Conservation (phyloP, 1,139 yeast genomes). For the Yamadazyma membranifaciens region DNA sequence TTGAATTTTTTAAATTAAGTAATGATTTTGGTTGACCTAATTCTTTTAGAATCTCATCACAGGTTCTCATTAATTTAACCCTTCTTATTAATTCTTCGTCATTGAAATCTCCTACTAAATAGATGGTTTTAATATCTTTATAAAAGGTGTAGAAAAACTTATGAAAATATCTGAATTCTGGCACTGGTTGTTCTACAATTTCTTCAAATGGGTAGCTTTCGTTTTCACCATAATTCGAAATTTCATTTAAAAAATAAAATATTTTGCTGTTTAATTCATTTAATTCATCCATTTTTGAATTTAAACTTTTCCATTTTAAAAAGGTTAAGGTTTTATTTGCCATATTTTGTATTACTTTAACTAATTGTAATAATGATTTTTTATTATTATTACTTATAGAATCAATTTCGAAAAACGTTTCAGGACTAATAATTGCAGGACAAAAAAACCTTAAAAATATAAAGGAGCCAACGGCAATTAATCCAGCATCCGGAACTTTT, state of each 20-base stretch:
- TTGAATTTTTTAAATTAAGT: constrained; percentile 54
- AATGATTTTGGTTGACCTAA: constrained; percentile 42
- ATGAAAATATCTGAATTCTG: constrained; percentile 62
- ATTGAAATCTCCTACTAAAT: constrained; percentile 20
- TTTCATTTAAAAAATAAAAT: constrained; percentile 40
- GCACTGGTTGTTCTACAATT: constrained; percentile 27
- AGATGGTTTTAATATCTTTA: constrained; percentile 47
- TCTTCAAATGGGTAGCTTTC: constrained; percentile 29
- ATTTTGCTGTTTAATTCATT: constrained; percentile 44
- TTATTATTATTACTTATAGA: constrained; percentile 51
- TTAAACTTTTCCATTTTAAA: constrained; percentile 60
- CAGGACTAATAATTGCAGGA: constrained; percentile 92
- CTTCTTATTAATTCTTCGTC: constrained; percentile 14
- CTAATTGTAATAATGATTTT: constrained; percentile 75
- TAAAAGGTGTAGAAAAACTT: constrained; percentile 64
- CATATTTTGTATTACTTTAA: constrained; percentile 81
- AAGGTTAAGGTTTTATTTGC: constrained; percentile 73
- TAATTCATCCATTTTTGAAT: constrained; percentile 41
- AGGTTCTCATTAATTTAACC: constrained; percentile 22
- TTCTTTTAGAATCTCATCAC: constrained; percentile 30
- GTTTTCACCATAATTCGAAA: constrained; percentile 16
- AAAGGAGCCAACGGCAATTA: constrained; percentile 83
- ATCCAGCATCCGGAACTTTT: constrained; percentile 67
- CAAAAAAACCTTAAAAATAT: constrained; percentile 81
- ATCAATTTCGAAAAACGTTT: constrained; percentile 52